phyloP scores from a whole-genome alignment of 148 eudicot genomes.

The Fagopyrum esculentum region DNA sequence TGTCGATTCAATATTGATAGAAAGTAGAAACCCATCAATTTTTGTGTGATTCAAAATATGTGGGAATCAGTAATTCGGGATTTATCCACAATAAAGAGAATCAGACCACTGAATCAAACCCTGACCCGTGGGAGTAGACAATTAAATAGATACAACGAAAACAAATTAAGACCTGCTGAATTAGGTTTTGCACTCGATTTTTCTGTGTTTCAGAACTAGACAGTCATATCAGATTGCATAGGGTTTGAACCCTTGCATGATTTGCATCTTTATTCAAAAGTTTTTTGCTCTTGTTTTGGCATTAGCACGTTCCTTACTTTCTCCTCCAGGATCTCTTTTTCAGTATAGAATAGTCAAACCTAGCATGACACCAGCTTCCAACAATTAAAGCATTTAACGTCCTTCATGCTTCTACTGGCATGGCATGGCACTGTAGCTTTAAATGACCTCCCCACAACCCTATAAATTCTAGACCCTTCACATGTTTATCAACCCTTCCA shows the following conservation, averaged over 20 bases:
- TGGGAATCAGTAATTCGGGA: background rate
- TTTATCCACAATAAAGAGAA: background rate
- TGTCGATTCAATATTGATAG: background rate
- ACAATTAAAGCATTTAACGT: background rate
- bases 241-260: background rate
- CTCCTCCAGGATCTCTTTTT: background rate
- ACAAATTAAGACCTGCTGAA: background rate
- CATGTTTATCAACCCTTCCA: no score
- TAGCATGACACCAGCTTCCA: background rate
- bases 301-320: background rate
- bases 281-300: background rate
- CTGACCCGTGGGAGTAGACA: background rate
- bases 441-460: no score
- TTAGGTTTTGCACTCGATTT: background rate
- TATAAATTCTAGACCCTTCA: no score
- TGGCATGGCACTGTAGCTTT: no score
- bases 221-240: background rate
- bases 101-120: background rate
- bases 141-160: background rate
- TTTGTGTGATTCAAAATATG: background rate
- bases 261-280: background rate
- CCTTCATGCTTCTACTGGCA: background rate
- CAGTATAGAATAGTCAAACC: background rate
- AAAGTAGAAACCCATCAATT: background rate
- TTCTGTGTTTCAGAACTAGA: background rate